Percentiles rank a stretch among this genome's conserved stretches.
phyloP scores from a whole-genome alignment of 768 basidiomycete species.

The Termitomyces sp. region DNA sequence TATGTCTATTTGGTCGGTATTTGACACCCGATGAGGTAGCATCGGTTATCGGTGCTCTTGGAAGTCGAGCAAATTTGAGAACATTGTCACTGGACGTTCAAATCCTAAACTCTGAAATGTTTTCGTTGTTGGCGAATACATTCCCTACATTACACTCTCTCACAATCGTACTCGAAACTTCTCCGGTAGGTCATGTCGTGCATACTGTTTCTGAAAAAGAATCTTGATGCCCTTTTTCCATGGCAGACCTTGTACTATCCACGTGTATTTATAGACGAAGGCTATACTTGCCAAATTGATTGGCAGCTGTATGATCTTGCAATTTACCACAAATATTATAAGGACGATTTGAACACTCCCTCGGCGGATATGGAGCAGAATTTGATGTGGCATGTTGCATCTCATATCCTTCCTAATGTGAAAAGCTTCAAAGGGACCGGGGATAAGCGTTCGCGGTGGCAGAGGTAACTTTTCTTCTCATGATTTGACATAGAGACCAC shows the following conservation, averaged over 20 bases:
- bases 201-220: background rate
- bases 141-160: conserved; percentile 21
- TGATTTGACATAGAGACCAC: background rate
- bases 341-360: background rate
- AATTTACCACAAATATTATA: conserved; percentile 5
- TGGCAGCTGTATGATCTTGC: conserved; percentile 14
- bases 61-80: conserved; percentile 17
- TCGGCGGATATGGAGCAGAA: background rate
- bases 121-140: conserved; percentile 18
- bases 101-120: conserved; percentile 11
- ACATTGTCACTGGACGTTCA: conserved; percentile 22
- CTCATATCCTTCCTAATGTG: conserved; percentile 6
- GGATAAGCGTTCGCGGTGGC: background rate
- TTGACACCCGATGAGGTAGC: conserved; percentile 20
- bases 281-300: background rate
- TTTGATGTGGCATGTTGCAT: conserved; percentile 1
- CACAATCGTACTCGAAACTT: conserved; percentile 14
- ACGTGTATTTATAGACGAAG: background rate
- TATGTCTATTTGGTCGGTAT: conserved; percentile 21
- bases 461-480: background rate
- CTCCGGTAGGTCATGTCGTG: conserved; percentile 1
- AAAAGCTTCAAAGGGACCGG: conserved; percentile 8
- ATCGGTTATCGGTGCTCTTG: conserved; percentile 20
- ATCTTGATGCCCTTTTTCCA: background rate
- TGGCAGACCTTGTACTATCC: background rate